Evolutionary conservation across 2,329 filamentous ascomycete species (phyloP), one percentile per base, ranked within the genome.

Genomic region (Arthrobotrys musiformis): DNA sequence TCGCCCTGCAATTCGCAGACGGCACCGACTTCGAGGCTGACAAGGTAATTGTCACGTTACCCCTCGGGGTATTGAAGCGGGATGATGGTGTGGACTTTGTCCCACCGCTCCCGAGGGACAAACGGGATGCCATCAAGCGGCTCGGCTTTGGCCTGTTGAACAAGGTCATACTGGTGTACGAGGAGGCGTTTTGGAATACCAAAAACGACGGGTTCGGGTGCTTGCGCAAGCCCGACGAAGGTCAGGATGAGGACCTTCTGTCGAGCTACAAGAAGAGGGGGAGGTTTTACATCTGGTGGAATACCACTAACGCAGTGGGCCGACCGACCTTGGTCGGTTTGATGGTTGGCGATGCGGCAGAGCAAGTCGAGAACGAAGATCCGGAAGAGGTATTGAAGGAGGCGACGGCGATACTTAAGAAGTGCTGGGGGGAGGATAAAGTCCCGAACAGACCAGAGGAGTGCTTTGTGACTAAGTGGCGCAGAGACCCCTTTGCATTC

Each of bases 261-360:
- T 77, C 79, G 35, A 81, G 76, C 37, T 81, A 81, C 54, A 62
- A 61, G 9, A 79, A 79, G 42, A 69, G 80, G 44, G 80, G 79
- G 61, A 91, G 94, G 24, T 97, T 97, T 84, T 99, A 98, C 81
- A 89, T 99, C 80, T 98, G 97, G 89, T 98, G 97, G 89, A 98
- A 99, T 81, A 93, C 93, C 67, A 91, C 93, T 76, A 92, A 93
- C 80, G 97, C 93, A 2, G 93, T 92, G 52, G 96, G 96, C 0
- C 86, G 97, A 37, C 95, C 92, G 0, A 79, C 80, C 24, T 35
- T 81, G 17, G 90, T 98, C 77, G 95, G 93, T 7, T 87, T 99
- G 28, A 97, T 99, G 94, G 94, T 94, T 60, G 95, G 95, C 22
- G 93, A 97, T 80, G 93, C 96, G 19, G 95, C 94, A 15, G 92